Base-by-base conservation (phyloP, 768 basidiomycete species). In the Phylloporus rhodoxanthus region DNA sequence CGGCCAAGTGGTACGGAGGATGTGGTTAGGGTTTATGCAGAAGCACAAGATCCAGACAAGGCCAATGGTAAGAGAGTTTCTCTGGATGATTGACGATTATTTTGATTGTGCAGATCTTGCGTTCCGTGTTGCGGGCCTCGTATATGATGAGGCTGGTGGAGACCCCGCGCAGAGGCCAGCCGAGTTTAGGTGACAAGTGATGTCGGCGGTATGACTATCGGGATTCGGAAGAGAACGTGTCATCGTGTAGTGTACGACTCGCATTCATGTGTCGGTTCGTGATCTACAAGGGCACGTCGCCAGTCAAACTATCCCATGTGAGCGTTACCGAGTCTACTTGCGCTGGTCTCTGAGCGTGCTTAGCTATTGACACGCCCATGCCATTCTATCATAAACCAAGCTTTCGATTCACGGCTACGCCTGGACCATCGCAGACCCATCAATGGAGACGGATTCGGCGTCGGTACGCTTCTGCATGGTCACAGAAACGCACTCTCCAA, bases 1-100 rank as follows among this genome's bases (percentile, higher is more conserved):
- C 70, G 96, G 50, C 96, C 96, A 2, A 95, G 92, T 67, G 96
- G 96, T 8, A 99, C 96, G 20, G 96, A 99, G 67, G 94, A 99
- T 61, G 94, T 95, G 21, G 96, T 99, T 6, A 78, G 96, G 51
- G 93, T 99, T 14, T 99, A 98, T 63, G 96, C 94, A 1, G 96
- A 99, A 67, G 95, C 96, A 1, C 75, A 73, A 40, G 70, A 80
- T 36, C 80, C 78, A 52, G 68, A 78, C 13, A 84, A 86, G 57
- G 91, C 87, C 17, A 91, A 94, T 65, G 88, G 95, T 96, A 57
- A 42, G 58, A 45, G 47, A 26, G 40, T 43, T 30, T 30, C 29
- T 34, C 26, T 45, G 29, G 36, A 33, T 1, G 23, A 8, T 49
- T 25, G 21, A 47, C 23, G 25, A 52, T 48, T 49, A 56, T 49